Evolutionary conservation across 129 eudicot species (phyloP), one percentile per base, ranked within the genome.

Genomic region (Sambucus nigra): DNA sequence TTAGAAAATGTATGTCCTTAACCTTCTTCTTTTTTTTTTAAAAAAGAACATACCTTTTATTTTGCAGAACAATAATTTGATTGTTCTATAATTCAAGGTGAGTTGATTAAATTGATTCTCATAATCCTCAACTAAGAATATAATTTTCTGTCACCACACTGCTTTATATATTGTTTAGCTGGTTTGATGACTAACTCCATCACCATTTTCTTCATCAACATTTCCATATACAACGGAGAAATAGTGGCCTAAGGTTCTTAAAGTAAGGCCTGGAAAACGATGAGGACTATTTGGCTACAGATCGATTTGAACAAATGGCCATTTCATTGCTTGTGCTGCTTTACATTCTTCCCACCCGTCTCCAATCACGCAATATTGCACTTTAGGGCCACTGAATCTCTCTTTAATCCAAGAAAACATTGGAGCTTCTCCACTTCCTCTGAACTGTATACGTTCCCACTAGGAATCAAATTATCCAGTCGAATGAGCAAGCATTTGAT

Each of bases 291-390:
- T 76, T 2, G 94, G 94, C 59, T 51, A 62, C 0, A 76, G 82
- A 52, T 88, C 94, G 5, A 88, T 70, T 63, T 84, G 79, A 50
- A 88, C 94, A 68, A 88, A 88, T 10, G 94, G 97, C 97, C 97
- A 88, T 69, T 62, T 78, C 91, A 84, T 65, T 45, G 73, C 59
- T 63, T 88, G 70, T 1, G 97, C 91, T 13, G 97, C 97, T 76
- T 75, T 78, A 68, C 97, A 83, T 76, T 88, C 97, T 69, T 88
- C 97, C 94, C 94, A 84, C 24, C 94, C 94, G 55, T 88, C 97
- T 31, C 97, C 97, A 44, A 88, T 88, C 6, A 72, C 97, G 50
- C 97, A 88, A 50, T 84, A 88, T 55, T 71, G 82, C 44, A 80
- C 87, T 32, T 88, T 67, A 29, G 81, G 74, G 52, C 85, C 92